These are phyloP conservation scores for Mariannaea elegans DNA, from an alignment of 2,329 filamentous ascomycete species.

Conservation along the genomic window DNA sequence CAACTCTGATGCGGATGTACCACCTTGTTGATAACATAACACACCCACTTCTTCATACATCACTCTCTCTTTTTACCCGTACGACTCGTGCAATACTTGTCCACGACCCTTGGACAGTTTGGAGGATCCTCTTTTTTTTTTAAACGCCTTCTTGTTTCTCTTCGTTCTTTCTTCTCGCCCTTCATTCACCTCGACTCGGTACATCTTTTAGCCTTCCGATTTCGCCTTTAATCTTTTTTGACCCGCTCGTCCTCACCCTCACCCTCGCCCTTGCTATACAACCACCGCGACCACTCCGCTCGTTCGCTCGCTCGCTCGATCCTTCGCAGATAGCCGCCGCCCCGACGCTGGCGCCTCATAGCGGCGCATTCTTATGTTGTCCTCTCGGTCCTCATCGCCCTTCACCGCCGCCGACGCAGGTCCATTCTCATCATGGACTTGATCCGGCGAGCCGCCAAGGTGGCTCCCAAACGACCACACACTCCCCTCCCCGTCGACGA, in stretches of 20 bases:
- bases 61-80: not conserved
- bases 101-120: not conserved
- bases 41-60: not conserved
- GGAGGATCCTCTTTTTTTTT: not conserved
- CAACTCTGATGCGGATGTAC: slow-evolving; percentile 9
- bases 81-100: not conserved
- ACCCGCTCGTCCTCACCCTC: slow-evolving; percentile 6
- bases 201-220: not conserved
- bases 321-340: slow-evolving; percentile 32
- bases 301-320: not conserved
- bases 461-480: slow-evolving; percentile 54
- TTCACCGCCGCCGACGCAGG: slow-evolving; percentile 49
- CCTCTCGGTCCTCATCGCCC: slow-evolving; percentile 42
- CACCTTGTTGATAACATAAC: not conserved
- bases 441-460: slow-evolving; percentile 63
- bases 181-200: not conserved
- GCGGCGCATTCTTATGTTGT: slow-evolving; percentile 39
- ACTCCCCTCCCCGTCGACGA: slow-evolving; percentile 59
- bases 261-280: slow-evolving; percentile 10
- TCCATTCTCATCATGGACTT: slow-evolving; percentile 60
- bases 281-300: slow-evolving; percentile 11
- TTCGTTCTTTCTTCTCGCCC: not conserved
- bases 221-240: slow-evolving; percentile 8
- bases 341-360: slow-evolving; percentile 30
- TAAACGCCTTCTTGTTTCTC: not conserved